These are phyloP conservation scores for Vitellaria paradoxa DNA, from an alignment of 179 eudicot species.

Conservation along the genomic window DNA sequence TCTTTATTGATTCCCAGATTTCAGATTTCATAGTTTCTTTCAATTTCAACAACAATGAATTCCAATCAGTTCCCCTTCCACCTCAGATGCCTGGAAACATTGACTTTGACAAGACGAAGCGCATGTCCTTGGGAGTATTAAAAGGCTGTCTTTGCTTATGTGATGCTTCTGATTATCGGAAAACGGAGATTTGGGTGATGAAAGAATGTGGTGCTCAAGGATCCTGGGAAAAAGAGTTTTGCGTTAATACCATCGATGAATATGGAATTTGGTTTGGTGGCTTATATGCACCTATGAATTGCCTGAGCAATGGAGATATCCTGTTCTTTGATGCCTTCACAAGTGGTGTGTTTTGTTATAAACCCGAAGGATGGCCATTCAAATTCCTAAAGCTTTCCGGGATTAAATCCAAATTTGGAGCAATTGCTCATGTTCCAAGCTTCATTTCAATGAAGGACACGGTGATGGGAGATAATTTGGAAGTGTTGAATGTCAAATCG, in stretches of 20 bases:
- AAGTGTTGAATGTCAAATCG: background rate
- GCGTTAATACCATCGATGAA: too few relatives aligned
- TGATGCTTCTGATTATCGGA: background rate
- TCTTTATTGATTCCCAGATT: background rate
- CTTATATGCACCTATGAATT: too few relatives aligned
- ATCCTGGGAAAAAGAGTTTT: too few relatives aligned
- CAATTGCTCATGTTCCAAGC: conserved; percentile 14
- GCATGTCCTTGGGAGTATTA: background rate
- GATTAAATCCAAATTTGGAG: background rate
- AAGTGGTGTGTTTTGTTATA: too few relatives aligned
- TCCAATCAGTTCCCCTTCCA: conserved; percentile 5
- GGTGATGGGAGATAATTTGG: background rate
- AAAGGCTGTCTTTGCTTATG: background rate
- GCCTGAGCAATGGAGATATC: too few relatives aligned
- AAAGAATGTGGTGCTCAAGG: too few relatives aligned
- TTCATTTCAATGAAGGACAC: conserved; percentile 9
- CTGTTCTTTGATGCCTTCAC: too few relatives aligned
- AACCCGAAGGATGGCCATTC: too few relatives aligned
- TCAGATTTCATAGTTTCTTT: background rate
- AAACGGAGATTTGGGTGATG: too few relatives aligned
- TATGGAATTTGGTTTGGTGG: too few relatives aligned
- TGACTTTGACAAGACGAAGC: background rate
- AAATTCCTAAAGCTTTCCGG: background rate
- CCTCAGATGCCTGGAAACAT: background rate
- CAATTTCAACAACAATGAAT: background rate